These are phyloP conservation scores for Samsoniella hepiali DNA, from an alignment of 2,329 filamentous ascomycete species.

Conservation along the genomic window DNA sequence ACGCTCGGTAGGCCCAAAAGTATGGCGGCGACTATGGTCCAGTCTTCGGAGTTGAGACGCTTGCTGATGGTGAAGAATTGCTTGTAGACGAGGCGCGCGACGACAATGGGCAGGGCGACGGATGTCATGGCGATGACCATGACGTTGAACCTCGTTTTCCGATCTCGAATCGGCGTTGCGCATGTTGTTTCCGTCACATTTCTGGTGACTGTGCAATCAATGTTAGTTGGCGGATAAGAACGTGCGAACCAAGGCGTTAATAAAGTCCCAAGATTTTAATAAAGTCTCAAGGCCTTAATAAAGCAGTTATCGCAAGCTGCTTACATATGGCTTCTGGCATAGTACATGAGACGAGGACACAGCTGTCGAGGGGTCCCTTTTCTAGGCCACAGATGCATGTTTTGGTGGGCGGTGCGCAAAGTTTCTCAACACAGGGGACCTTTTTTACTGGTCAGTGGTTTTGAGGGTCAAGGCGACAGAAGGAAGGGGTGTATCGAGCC, in stretches of 20 bases:
- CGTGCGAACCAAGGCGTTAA: too few species aligned
- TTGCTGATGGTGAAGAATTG: slow-evolving; percentile 32
- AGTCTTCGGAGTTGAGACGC: slow-evolving; percentile 36
- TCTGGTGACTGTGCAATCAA: neutral
- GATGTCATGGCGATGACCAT: neutral
- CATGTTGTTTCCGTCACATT: neutral
- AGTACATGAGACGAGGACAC: neutral
- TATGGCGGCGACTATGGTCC: slow-evolving; percentile 29
- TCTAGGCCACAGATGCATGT: neutral
- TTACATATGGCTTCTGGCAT: slow-evolving; percentile 6
- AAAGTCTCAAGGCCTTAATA: too few species aligned
- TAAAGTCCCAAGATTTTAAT: too few species aligned
- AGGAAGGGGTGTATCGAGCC: too few species aligned
- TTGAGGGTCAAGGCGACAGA: too few species aligned
- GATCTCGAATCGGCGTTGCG: slow-evolving; percentile 5
- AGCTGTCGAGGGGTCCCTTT: neutral
- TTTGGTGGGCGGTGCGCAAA: neutral
- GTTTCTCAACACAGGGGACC: neutral
- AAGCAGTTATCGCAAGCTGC: neutral
- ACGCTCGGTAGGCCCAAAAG: slow-evolving; percentile 29
- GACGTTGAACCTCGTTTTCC: neutral
- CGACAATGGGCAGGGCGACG: slow-evolving; percentile 30
- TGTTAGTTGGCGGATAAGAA: too few species aligned
- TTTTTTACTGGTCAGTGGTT: neutral
- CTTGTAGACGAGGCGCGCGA: slow-evolving; percentile 36